These are phyloP conservation scores for Arthrobotrys megalospora DNA, from an alignment of 2,329 filamentous ascomycete genomes.

Conservation along the genomic window DNA sequence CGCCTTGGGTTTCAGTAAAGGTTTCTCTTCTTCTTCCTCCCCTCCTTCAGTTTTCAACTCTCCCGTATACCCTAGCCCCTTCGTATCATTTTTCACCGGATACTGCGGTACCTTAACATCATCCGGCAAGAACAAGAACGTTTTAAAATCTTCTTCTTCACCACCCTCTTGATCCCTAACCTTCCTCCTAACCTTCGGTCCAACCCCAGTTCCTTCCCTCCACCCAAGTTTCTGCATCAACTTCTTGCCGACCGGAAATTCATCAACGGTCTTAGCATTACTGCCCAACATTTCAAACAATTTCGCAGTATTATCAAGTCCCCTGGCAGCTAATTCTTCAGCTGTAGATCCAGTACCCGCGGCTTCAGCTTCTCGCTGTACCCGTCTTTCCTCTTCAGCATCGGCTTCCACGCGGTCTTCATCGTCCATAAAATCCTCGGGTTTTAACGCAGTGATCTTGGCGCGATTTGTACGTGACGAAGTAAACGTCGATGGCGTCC, in stretches of 20 bases:
- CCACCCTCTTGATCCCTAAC: conserved; percentile 76
- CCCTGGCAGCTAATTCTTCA: conserved; percentile 71
- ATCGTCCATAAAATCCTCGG: conserved; percentile 98
- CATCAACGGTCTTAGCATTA: conserved; percentile 70
- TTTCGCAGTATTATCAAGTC: conserved; percentile 65
- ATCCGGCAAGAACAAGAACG: conserved; percentile 87
- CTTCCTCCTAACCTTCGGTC: conserved; percentile 83
- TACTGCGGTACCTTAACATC: conserved; percentile 80
- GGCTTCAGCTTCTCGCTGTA: conserved; percentile 75
- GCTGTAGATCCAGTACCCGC: conserved; percentile 78
- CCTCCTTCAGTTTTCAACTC: conserved; percentile 69
- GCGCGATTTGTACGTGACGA: conserved; percentile 86
- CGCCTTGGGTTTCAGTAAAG: conserved; percentile 63
- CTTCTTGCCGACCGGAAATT: conserved; percentile 89
- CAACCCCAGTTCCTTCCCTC: conserved; percentile 93
- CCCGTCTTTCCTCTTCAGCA: conserved; percentile 77
- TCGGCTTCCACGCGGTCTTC: conserved; percentile 91
- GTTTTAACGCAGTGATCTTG: conserved; percentile 74
- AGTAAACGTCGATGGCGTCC: conserved; percentile 91
- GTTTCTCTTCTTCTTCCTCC: conserved; percentile 66
- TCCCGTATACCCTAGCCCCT: conserved; percentile 78
- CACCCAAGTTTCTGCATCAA: conserved; percentile 94
- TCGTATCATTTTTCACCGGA: conserved; percentile 76
- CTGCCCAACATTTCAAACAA: conserved; percentile 78
- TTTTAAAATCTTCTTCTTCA: conserved; percentile 68